Percentiles rank a stretch among this genome's conserved stretches.
Evolutionary conservation across 345 rosid genomes (phyloP).

Genomic region (Luvunga scandens): DNA sequence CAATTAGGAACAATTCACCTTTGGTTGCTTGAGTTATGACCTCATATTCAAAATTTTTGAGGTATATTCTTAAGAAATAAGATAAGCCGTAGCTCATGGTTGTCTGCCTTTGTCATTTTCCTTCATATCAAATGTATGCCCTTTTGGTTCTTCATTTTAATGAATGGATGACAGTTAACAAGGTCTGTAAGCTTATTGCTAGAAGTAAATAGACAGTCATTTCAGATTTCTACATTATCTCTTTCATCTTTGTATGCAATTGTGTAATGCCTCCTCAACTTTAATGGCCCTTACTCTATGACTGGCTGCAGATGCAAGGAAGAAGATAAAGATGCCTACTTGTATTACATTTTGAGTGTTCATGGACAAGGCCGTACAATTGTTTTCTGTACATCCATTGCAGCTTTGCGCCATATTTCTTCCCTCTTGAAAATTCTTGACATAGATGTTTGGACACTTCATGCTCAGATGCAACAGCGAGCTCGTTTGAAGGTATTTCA

Average conservation of each 20-base stretch:
- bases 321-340: constrained; percentile 84
- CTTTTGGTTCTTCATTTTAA: not conserved
- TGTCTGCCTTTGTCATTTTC: not conserved
- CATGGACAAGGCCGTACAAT: constrained; percentile 94
- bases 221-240: not conserved
- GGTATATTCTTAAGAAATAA: not conserved
- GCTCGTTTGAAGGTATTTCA: constrained; percentile 81
- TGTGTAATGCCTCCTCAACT: not conserved
- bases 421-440: constrained; percentile 76
- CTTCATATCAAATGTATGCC: not conserved
- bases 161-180: not conserved
- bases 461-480: constrained; percentile 94
- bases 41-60: not conserved
- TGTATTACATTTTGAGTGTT: constrained; percentile 81
- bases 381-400: constrained; percentile 94
- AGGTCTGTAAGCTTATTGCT: not conserved
- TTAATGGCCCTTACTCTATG: constrained; percentile 16
- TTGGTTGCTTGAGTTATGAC: not conserved
- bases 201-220: not conserved
- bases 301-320: constrained; percentile 68
- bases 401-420: constrained; percentile 86
- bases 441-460: constrained; percentile 64
- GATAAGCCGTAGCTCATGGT: not conserved
- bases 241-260: not conserved
- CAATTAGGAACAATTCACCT: not conserved